A percentile compares a stretch with the other conserved stretches of the same genome.
Evolutionary conservation across 2,329 filamentous ascomycete species (phyloP).

Genomic region (Monosporascus sp.): DNA sequence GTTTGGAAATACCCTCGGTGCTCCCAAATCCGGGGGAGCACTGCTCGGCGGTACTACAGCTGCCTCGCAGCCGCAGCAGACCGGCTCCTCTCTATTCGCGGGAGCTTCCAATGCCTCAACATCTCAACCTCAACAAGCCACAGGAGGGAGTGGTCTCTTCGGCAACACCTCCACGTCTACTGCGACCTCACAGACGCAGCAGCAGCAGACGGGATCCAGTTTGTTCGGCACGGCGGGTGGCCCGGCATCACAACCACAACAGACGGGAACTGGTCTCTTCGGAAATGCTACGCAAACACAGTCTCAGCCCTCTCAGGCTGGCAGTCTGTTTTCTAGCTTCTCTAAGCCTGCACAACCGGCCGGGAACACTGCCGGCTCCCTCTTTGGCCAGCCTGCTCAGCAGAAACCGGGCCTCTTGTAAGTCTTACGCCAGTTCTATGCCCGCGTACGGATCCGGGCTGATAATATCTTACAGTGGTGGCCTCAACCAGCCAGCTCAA

Average conservation of each 20-base stretch:
- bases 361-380: constrained; percentile 4
- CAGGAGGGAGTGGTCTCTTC: constrained; percentile 20
- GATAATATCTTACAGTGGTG: constrained; percentile 9
- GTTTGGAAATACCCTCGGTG: constrained; percentile 15
- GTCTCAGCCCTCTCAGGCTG: constrained; percentile 6
- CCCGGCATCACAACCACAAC: constrained; percentile 11
- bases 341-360: constrained; percentile 15
- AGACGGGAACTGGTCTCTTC: constrained; percentile 16
- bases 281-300: constrained; percentile 12
- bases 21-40: constrained; percentile 18
- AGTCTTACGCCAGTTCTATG: constrained; percentile 7
- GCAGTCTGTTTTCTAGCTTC: constrained; percentile 24
- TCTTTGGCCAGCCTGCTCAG: constrained; percentile 19
- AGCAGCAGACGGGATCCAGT: constrained; percentile 10
- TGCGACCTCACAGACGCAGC: constrained; percentile 15
- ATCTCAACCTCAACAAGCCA: constrained; percentile 17
- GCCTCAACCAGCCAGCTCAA: constrained; percentile 15
- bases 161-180: constrained; percentile 13
- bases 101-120: constrained; percentile 14
- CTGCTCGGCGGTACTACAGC: constrained; percentile 26
- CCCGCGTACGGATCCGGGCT: neutral
- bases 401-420: constrained; percentile 26
- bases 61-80: constrained; percentile 25
- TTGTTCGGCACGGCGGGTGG: constrained; percentile 14
- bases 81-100: constrained; percentile 28